A percentile compares a stretch with the other conserved stretches of the same genome.
These are phyloP conservation scores for Pichia sp. DNA, from an alignment of 1,139 yeast species.

Conservation along the genomic window DNA sequence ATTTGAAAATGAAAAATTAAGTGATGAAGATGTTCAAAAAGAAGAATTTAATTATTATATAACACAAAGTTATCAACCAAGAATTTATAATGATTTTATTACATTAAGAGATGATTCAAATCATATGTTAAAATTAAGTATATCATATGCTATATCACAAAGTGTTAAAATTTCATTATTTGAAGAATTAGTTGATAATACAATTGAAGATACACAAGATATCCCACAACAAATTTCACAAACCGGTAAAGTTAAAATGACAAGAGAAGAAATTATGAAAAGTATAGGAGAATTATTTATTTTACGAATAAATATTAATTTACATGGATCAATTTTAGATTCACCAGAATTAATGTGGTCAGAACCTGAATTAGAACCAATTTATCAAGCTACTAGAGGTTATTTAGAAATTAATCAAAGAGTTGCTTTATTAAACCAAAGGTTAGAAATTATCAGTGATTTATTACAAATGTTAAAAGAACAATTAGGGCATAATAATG, in stretches of 20 bases:
- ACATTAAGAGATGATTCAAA: slow-evolving; percentile 86
- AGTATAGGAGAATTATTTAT: slow-evolving; percentile 93
- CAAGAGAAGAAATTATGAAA: slow-evolving; percentile 90
- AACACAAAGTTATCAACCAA: slow-evolving; percentile 87
- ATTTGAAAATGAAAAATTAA: slow-evolving; percentile 85
- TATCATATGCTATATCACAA: slow-evolving; percentile 89
- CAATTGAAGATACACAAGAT: slow-evolving; percentile 94
- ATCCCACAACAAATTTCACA: slow-evolving; percentile 93
- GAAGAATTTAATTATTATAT: slow-evolving; percentile 94
- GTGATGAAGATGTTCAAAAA: slow-evolving; percentile 84
- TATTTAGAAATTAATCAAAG: slow-evolving; percentile 91
- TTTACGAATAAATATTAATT: slow-evolving; percentile 78
- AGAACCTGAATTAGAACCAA: slow-evolving; percentile 95
- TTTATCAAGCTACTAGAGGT: slow-evolving; percentile 93
- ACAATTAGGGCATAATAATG: slow-evolving; percentile 87
- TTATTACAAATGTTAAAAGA: slow-evolving; percentile 92
- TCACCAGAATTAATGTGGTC: slow-evolving; percentile 99
- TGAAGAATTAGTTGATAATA: slow-evolving; percentile 92
- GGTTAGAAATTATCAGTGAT: slow-evolving; percentile 90
- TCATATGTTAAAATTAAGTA: slow-evolving; percentile 82
- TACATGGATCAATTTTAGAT: slow-evolving; percentile 92
- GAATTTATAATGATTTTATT: slow-evolving; percentile 91
- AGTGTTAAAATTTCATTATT: slow-evolving; percentile 89
- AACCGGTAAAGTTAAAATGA: slow-evolving; percentile 93
- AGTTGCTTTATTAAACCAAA: slow-evolving; percentile 79